Percentiles rank a stretch among this genome's conserved stretches.
These are phyloP conservation scores for Pleodorina starrii DNA, from an alignment of 139 green algal species.

Conservation along the genomic window DNA sequence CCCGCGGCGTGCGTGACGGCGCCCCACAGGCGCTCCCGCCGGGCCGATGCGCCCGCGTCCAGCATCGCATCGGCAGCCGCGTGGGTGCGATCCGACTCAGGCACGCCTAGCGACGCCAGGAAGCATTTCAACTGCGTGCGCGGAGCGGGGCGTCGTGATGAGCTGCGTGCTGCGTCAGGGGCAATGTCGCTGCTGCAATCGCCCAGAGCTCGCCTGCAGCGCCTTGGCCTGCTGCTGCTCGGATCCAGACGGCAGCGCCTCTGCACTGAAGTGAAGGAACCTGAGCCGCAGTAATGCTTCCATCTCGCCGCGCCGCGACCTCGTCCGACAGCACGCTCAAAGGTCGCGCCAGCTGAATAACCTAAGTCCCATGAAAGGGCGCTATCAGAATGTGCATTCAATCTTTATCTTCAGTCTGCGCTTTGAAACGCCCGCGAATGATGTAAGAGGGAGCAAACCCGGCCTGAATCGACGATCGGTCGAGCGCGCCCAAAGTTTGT, in stretches of 20 bases:
- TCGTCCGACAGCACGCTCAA: too few relatives aligned
- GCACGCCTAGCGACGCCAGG: not conserved
- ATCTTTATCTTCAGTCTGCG: too few relatives aligned
- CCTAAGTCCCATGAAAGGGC: too few relatives aligned
- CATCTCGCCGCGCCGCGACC: not conserved
- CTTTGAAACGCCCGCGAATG: too few relatives aligned
- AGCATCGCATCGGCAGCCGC: not conserved
- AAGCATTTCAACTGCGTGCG: conserved; percentile 41
- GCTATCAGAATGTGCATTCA: too few relatives aligned
- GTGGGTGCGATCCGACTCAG: not conserved
- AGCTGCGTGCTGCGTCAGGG: not conserved
- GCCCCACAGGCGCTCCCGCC: conserved; percentile 27
- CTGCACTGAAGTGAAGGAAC: not conserved
- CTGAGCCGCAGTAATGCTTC: conserved; percentile 2
- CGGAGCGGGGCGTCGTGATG: not conserved
- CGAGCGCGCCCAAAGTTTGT: too few relatives aligned
- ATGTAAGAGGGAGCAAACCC: too few relatives aligned
- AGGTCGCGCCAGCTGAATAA: too few relatives aligned
- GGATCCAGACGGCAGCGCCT: not conserved
- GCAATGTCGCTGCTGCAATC: not conserved
- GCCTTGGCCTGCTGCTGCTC: conserved; percentile 17
- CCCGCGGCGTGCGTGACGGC: not conserved
- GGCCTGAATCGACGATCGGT: too few relatives aligned
- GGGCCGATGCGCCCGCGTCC: not conserved
- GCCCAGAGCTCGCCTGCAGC: conserved; percentile 14